A percentile compares a stretch with the other conserved stretches of the same genome.
Conservation (phyloP, 108 stramenopile species). For the Parietichytrium sp. region DNA sequence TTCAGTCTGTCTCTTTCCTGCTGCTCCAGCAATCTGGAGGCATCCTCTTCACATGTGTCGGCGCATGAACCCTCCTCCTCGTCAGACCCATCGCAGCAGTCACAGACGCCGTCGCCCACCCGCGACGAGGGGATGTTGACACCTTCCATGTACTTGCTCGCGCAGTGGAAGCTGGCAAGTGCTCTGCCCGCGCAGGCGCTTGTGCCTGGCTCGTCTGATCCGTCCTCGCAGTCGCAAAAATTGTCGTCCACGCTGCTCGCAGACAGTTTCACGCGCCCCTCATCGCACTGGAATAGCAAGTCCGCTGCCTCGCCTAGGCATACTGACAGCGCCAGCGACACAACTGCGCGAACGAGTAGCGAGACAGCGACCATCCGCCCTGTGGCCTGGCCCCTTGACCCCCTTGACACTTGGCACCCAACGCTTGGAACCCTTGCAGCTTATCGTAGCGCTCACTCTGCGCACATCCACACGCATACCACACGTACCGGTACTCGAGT, state of each 20-base stretch:
- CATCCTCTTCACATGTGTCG: slow-evolving; percentile 42
- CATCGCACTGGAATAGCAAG: not conserved
- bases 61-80: not conserved
- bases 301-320: too few species aligned
- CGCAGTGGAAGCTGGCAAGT: slow-evolving; percentile 37
- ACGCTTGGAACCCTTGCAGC: too few species aligned
- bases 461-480: too few species aligned
- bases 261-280: not conserved
- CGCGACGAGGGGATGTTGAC: not conserved
- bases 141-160: slow-evolving; percentile 38
- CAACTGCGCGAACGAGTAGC: too few species aligned
- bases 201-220: slow-evolving; percentile 47
- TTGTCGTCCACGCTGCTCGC: slow-evolving; percentile 41
- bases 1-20: not conserved
- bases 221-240: slow-evolving; percentile 48
- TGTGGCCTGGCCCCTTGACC: too few species aligned
- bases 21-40: not conserved
- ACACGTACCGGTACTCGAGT: too few species aligned
- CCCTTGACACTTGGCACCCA: too few species aligned
- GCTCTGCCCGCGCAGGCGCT: not conserved
- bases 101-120: slow-evolving; percentile 45
- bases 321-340: too few species aligned
- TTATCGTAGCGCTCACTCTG: too few species aligned
- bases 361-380: too few species aligned
- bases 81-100: slow-evolving; percentile 44